phyloP scores from a whole-genome alignment of 768 basidiomycete species.

The Lactarius evosmus region DNA sequence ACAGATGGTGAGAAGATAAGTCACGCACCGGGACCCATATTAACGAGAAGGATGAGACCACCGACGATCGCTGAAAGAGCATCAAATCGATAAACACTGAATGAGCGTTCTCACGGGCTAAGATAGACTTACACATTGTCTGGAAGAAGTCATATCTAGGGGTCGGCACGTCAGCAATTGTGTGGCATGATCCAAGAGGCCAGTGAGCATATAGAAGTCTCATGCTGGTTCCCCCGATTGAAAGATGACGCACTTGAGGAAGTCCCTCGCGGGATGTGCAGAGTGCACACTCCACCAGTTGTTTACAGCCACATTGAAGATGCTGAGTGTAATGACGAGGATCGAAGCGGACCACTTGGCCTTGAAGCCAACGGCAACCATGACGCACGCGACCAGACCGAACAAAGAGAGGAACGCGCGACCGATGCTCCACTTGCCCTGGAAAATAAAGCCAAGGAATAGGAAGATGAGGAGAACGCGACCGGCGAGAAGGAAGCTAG shows the following conservation, averaged over 20 bases:
- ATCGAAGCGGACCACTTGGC: slow-evolving; percentile 98
- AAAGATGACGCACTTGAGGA: slow-evolving; percentile 69
- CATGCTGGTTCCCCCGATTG: background rate
- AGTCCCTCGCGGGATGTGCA: slow-evolving; percentile 93
- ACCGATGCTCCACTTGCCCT: slow-evolving; percentile 85
- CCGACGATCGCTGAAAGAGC: slow-evolving; percentile 76
- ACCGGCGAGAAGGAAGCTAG: slow-evolving; percentile 93
- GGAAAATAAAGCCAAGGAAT: slow-evolving; percentile 95
- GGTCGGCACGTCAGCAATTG: slow-evolving; percentile 29
- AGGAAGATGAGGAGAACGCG: slow-evolving; percentile 98
- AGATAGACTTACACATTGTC: slow-evolving; percentile 62
- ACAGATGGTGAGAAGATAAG: background rate
- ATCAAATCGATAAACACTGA: slow-evolving; percentile 14
- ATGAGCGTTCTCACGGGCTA: background rate
- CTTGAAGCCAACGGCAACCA: slow-evolving; percentile 99
- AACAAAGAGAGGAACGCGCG: slow-evolving; percentile 86
- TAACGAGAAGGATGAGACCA: slow-evolving; percentile 93
- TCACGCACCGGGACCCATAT: slow-evolving; percentile 88
- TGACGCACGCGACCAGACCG: slow-evolving; percentile 87
- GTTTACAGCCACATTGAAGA: slow-evolving; percentile 98
- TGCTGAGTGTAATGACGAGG: slow-evolving; percentile 84
- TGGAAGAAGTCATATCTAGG: slow-evolving; percentile 98
- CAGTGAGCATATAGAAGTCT: slow-evolving; percentile 3
- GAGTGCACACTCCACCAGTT: slow-evolving; percentile 97
- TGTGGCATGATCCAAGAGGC: slow-evolving; percentile 3